Evolutionary conservation across 2,329 filamentous ascomycete genomes (phyloP).

Genomic region (Stagonosporopsis cucurbitacearum): DNA sequence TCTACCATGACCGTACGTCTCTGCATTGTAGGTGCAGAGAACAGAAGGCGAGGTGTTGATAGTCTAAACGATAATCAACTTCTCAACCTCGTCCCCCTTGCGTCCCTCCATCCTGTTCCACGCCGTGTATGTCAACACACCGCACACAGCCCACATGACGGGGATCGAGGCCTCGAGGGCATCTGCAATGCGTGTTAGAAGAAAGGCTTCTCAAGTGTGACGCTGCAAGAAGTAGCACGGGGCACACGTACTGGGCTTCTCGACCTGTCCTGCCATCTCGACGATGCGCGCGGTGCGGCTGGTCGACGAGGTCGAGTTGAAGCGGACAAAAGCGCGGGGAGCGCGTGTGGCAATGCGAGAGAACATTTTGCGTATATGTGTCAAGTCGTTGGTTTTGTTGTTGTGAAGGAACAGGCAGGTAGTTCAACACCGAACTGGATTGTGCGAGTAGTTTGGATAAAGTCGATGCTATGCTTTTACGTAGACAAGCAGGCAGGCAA

Average conservation of each 20-base stretch:
- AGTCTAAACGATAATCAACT: constrained; percentile 32
- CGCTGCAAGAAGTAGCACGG: no score
- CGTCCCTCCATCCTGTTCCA: constrained; percentile 42
- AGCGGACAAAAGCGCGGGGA: constrained; percentile 31
- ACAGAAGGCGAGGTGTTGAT: background rate
- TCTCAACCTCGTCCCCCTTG: constrained; percentile 37
- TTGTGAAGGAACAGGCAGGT: background rate
- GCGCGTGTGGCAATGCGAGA: constrained; percentile 33
- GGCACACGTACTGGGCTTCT: constrained; percentile 36
- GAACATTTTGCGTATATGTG: constrained; percentile 21
- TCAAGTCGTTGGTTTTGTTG: no score
- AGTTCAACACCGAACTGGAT: background rate
- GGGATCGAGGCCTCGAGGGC: constrained; percentile 41
- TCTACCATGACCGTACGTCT: background rate
- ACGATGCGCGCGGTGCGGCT: constrained; percentile 35
- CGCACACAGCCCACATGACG: constrained; percentile 40
- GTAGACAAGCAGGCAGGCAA: background rate
- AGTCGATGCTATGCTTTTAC: background rate
- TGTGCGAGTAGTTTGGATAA: background rate
- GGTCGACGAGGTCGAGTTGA: constrained; percentile 39
- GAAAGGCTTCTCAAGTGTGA: no score
- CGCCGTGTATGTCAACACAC: constrained; percentile 34
- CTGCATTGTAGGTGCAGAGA: background rate
- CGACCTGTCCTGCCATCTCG: constrained; percentile 39
- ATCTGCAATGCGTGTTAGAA: constrained; percentile 16